phyloP scores from a whole-genome alignment of 2,329 filamentous ascomycete species.

The Colletotrichum sp. region DNA sequence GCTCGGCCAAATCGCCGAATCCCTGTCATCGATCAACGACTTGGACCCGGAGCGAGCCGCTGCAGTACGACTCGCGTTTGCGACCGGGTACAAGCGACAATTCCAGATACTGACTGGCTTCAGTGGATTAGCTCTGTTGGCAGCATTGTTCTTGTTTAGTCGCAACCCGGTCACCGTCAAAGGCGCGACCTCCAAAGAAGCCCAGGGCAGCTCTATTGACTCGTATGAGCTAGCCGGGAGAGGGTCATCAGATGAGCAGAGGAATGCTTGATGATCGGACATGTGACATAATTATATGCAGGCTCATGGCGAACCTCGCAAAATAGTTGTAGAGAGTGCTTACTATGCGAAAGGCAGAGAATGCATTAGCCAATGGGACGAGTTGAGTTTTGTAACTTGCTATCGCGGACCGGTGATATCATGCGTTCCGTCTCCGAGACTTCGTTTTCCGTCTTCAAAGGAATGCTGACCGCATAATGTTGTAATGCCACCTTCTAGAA shows the following conservation, averaged over 20 bases:
- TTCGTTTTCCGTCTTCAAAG: not conserved
- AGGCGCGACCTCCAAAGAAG: not conserved
- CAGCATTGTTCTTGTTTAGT: not conserved
- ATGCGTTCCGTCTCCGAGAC: not conserved
- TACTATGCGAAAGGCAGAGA: not conserved
- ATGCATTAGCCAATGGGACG: not conserved
- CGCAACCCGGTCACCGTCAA: not conserved
- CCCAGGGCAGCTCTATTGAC: not conserved
- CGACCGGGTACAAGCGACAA: not conserved
- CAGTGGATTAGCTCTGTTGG: not conserved
- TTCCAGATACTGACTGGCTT: not conserved
- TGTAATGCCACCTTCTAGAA: not conserved
- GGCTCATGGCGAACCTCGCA: not conserved
- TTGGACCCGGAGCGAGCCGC: not conserved
- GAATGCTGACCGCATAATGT: conserved; percentile 6
- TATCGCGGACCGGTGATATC: not conserved
- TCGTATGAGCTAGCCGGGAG: not conserved
- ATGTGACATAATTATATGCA: not conserved
- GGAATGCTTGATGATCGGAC: not conserved
- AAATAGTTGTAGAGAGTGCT: not conserved
- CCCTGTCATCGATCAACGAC: not conserved
- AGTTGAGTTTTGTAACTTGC: not conserved
- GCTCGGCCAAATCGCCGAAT: not conserved
- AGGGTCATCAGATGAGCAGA: not conserved
- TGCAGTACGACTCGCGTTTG: not conserved